These are phyloP conservation scores for Monilinia fructicola DNA, from an alignment of 2,329 filamentous ascomycete genomes.

Conservation along the genomic window DNA sequence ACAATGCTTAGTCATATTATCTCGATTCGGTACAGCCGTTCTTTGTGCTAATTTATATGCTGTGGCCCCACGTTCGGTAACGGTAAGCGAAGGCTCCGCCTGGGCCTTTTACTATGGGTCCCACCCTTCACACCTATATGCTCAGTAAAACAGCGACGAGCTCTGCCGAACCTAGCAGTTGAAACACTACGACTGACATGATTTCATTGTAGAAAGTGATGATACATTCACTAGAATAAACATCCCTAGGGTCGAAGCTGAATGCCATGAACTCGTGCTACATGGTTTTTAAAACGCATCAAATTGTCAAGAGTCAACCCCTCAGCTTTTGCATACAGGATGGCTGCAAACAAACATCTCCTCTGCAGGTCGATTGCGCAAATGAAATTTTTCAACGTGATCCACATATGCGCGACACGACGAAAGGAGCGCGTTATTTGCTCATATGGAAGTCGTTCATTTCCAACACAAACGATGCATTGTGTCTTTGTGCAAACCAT, in stretches of 20 bases:
- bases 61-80: too few relatives aligned
- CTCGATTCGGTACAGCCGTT: too few relatives aligned
- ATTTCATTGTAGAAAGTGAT: too few relatives aligned
- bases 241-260: conserved; percentile 24
- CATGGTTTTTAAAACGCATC: conserved; percentile 32
- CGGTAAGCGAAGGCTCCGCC: too few relatives aligned
- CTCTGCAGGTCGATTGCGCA: conserved; percentile 13
- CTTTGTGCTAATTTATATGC: too few relatives aligned
- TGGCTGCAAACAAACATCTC: conserved; percentile 24
- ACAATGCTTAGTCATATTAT: too few relatives aligned
- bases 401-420: conserved; percentile 27
- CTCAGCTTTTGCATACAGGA: conserved; percentile 22
- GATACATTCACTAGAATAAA: too few relatives aligned
- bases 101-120: too few relatives aligned
- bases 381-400: conserved; percentile 29
- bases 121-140: too few relatives aligned
- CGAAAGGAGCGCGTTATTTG: conserved; percentile 27
- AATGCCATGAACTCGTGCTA: conserved; percentile 27
- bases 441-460: conserved; percentile 26
- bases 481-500: conserved; percentile 30
- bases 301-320: conserved; percentile 27
- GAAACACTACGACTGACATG: too few relatives aligned
- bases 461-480: conserved; percentile 29
- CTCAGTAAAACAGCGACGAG: too few relatives aligned
- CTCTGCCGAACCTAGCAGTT: too few relatives aligned